phyloP scores from a whole-genome alignment of 331 rosid species.

The Pyrus hybrid region DNA sequence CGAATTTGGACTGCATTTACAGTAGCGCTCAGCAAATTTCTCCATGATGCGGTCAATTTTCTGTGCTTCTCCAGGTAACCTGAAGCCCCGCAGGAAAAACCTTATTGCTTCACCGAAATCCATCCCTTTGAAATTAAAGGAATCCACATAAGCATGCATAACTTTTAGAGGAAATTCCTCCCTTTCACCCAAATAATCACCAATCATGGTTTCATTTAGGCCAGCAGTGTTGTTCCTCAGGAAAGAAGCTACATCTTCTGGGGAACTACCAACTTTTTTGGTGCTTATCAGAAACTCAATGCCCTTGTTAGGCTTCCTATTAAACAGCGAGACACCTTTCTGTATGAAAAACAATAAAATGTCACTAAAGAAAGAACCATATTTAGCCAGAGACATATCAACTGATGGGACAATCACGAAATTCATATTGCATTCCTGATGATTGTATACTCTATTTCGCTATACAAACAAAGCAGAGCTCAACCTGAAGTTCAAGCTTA shows the following conservation, averaged over 20 bases:
- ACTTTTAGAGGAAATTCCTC: conserved; percentile 91
- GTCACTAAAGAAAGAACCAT: conserved; percentile 29
- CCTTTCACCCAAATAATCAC: conserved; percentile 98
- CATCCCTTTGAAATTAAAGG: conserved; percentile 80
- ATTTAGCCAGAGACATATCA: not conserved
- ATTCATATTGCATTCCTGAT: not conserved
- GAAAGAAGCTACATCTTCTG: conserved; percentile 87
- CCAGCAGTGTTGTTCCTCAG: conserved; percentile 72
- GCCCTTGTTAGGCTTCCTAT: conserved; percentile 94
- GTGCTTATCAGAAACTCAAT: conserved; percentile 74
- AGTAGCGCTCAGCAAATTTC: conserved; percentile 99
- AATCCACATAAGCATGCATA: conserved; percentile 99
- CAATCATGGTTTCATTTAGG: conserved; percentile 79
- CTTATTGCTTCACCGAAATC: conserved; percentile 94
- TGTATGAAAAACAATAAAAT: conserved; percentile 53
- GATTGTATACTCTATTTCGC: not conserved
- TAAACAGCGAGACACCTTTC: conserved; percentile 93
- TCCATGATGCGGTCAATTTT: conserved; percentile 99
- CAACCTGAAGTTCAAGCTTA: conserved; percentile 96
- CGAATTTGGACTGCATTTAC: conserved; percentile 92
- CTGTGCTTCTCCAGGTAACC: conserved; percentile 99
- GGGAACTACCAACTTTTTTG: conserved; percentile 73
- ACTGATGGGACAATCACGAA: conserved; percentile 1
- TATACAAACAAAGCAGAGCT: conserved; percentile 17
- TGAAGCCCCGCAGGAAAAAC: conserved; percentile 94